Base-by-base conservation (phyloP, 352 stramenopile genomes). In the Globisporangium apiculatum region DNA sequence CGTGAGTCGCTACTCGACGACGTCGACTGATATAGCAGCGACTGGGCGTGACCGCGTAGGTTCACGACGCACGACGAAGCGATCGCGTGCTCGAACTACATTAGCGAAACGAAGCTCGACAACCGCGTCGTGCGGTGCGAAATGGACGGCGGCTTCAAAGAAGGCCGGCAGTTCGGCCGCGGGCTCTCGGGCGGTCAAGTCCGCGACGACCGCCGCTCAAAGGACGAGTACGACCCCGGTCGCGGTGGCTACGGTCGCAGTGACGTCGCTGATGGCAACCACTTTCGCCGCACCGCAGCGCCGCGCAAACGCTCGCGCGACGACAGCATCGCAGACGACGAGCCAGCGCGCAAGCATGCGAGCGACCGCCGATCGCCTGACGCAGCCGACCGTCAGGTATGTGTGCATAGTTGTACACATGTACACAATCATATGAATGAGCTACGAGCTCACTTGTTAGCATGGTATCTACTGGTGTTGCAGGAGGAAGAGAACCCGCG, bases 31-130 rank as follows among this genome's bases (percentile, higher is more conserved):
- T 5, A 43, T 4, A 12, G 40, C 40, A 43, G 40, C 38, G 36
- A 31, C 24, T 49, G 5, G 49, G 40, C 12, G 3, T 50, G n/a
- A 2, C 11, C 15, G 10, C 12, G 17, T 8, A 86, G 76, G 51
- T 94, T 91, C 65, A 79, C 67, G 45, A 73, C 73, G 0, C 83
- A 94, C 53, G 67, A 76, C 4, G 80, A 91, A 49, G 87, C 87
- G 0, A 58, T 86, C 35, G 82, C 84, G 41, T 91, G 82, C 61
- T 61, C 83, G 11, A 85, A 92, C 65, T 95, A 89, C 53, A 64
- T 96, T 57, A 94, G 73, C 57, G 83, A 91, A 55, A 92, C 86
- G 46, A 94, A 94, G 72, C 67, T 96, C 9, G 87, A 96, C 66
- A 89, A 89, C 67, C 84, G 84, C 43, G 77, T 93, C 47, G 86